Percentiles rank a stretch among this genome's conserved stretches.
Evolutionary conservation across 2,329 filamentous ascomycete species (phyloP).

Genomic region (Aspergillus sp.): DNA sequence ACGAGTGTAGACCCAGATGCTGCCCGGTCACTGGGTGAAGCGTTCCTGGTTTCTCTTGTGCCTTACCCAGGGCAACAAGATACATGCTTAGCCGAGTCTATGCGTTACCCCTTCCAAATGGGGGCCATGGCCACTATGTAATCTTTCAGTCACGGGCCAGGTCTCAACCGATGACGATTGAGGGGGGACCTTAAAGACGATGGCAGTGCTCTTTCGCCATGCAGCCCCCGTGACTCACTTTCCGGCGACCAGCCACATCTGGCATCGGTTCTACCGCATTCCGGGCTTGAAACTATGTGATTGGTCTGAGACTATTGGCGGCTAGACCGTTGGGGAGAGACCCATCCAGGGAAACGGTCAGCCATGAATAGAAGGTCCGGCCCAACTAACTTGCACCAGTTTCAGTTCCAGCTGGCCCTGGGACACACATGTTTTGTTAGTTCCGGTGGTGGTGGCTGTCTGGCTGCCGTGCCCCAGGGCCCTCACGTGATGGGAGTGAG

Average conservation of each 20-base stretch:
- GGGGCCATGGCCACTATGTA: slow-evolving; percentile 8
- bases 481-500: slow-evolving; percentile 15
- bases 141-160: slow-evolving; percentile 14
- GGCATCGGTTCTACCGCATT: slow-evolving; percentile 9
- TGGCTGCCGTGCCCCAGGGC: slow-evolving; percentile 13
- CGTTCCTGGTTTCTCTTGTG: slow-evolving; percentile 2
- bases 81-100: no score
- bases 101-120: background rate
- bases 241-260: background rate
- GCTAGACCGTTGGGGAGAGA: background rate
- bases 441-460: slow-evolving; percentile 4
- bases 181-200: slow-evolving; percentile 20
- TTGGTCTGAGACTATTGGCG: slow-evolving; percentile 7
- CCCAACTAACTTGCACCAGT: background rate
- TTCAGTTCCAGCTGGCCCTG: background rate
- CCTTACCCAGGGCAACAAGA: background rate
- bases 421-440: background rate
- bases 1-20: background rate
- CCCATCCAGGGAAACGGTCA: background rate
- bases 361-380: background rate
- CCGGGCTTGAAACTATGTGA: background rate
- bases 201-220: slow-evolving; percentile 10
- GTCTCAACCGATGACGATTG: background rate
- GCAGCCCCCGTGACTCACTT: slow-evolving; percentile 13
- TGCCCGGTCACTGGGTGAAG: slow-evolving; percentile 3